Base-by-base conservation (phyloP, 2,329 filamentous ascomycete genomes). In the Fusarium palustre region DNA sequence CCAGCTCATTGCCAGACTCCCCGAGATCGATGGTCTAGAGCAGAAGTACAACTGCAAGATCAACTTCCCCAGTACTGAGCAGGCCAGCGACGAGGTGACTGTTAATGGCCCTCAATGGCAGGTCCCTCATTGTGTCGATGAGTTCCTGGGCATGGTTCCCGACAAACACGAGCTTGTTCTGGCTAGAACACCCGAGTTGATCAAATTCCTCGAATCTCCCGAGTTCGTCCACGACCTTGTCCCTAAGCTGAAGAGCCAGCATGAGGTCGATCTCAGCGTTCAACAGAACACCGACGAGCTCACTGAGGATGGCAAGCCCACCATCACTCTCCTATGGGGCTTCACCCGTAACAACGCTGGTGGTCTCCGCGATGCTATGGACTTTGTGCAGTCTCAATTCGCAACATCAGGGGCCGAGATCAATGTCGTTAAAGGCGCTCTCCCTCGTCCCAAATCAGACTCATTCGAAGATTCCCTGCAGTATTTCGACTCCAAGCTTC, bases 1-100 rank as follows among this genome's bases (percentile, higher is more conserved):
- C 70, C 93, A 97, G 81, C 89, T 99, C 64, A 91, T 99, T 77
- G 88, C 92, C 63, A 93, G 94, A 63, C 90, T 98, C 69, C 85
- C 88, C 45, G 93, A 97, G 76, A 93, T 99, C 60, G 95, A 98
- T 71, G 93, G 96, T 73, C 86, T 99, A 53, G 96, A 99, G 84
- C 97, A 97, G 86, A 97, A 97, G 82, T 98, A 94, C 91, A 98
- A 98, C 80, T 99, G 96, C 90, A 98, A 98, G 84, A 97, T 99
- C 76, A 92, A 94, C 73, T 99, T 99, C 78, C 96, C 96, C 10
- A 97, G 94, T 81, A 98, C 96, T 12, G 96, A 99, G 79, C 92
- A 97, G 81, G 96, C 96, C 24, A 98, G 95, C 78, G 96, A 99
- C 76, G 92, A 97, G 76, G 94, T 99, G 55, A 97, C 92, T 20